A percentile compares a stretch with the other conserved stretches of the same genome.
phyloP scores from a whole-genome alignment of 2,329 filamentous ascomycete species.

The Periconia digitata region DNA sequence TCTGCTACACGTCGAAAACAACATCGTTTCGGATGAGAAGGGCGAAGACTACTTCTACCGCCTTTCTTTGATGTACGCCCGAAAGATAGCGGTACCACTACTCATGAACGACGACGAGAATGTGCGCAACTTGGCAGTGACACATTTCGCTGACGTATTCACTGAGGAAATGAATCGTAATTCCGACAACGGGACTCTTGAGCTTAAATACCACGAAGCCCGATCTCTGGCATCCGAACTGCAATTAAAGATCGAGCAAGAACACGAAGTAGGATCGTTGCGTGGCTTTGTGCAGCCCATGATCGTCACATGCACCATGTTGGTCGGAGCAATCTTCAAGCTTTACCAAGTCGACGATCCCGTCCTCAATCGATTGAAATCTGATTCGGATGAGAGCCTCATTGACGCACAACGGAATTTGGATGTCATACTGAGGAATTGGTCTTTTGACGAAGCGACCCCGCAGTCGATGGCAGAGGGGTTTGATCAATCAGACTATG shows the following conservation, averaged over 20 bases:
- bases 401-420: slow-evolving; percentile 27
- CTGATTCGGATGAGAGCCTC: slow-evolving; percentile 24
- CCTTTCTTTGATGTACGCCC: slow-evolving; percentile 18
- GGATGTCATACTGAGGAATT: slow-evolving; percentile 23
- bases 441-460: slow-evolving; percentile 31
- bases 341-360: slow-evolving; percentile 24
- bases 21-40: slow-evolving; percentile 18
- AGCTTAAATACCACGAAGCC: slow-evolving; percentile 22
- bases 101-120: slow-evolving; percentile 32
- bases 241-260: slow-evolving; percentile 23
- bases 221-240: slow-evolving; percentile 21
- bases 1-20: slow-evolving; percentile 26
- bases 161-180: slow-evolving; percentile 16
- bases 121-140: slow-evolving; percentile 25
- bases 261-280: slow-evolving; percentile 23
- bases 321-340: slow-evolving; percentile 21
- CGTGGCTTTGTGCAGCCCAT: slow-evolving; percentile 29
- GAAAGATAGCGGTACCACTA: slow-evolving; percentile 22
- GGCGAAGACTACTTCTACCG: slow-evolving; percentile 25
- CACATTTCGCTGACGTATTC: slow-evolving; percentile 28
- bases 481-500: slow-evolving; percentile 41
- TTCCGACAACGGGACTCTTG: slow-evolving; percentile 14
- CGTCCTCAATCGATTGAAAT: slow-evolving; percentile 19
- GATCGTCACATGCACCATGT: slow-evolving; percentile 19
- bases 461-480: slow-evolving; percentile 32